These are phyloP conservation scores for Epichloe uncinata DNA, from an alignment of 2,329 filamentous ascomycete genomes.

Conservation along the genomic window DNA sequence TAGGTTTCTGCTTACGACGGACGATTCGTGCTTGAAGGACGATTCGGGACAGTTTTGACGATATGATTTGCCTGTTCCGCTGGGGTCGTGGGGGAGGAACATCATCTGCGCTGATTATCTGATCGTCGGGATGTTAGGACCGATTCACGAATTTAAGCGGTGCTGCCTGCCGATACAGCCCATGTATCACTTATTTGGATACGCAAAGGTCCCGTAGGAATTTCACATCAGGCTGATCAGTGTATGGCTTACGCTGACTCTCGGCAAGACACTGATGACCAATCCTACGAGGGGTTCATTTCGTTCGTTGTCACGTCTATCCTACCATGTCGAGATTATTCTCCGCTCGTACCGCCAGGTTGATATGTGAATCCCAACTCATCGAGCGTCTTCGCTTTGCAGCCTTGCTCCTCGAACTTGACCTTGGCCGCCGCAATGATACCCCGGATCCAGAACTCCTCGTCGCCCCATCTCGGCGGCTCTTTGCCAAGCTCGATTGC, in stretches of 20 bases:
- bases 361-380: constrained; percentile 59
- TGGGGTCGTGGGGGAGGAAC: too few species aligned
- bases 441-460: constrained; percentile 58
- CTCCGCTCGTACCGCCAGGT: constrained; percentile 3
- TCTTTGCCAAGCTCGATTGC: constrained; percentile 46
- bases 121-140: not conserved
- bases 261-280: not conserved
- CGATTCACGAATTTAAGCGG: not conserved
- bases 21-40: too few species aligned
- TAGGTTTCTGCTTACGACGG: too few species aligned
- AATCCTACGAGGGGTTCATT: not conserved
- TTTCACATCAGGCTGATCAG: not conserved
- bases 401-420: constrained; percentile 54
- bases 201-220: not conserved
- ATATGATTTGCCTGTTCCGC: too few species aligned
- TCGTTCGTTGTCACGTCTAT: too few species aligned
- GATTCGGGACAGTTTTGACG: too few species aligned
- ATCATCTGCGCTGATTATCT: not conserved
- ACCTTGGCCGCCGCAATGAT: constrained; percentile 57
- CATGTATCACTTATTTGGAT: not conserved
- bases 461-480: constrained; percentile 58
- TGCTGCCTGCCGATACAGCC: not conserved
- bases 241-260: not conserved
- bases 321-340: too few species aligned
- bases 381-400: constrained; percentile 48